phyloP scores from a whole-genome alignment of 192 early-diverging fungal species.

The Spizellomyces sp. region DNA sequence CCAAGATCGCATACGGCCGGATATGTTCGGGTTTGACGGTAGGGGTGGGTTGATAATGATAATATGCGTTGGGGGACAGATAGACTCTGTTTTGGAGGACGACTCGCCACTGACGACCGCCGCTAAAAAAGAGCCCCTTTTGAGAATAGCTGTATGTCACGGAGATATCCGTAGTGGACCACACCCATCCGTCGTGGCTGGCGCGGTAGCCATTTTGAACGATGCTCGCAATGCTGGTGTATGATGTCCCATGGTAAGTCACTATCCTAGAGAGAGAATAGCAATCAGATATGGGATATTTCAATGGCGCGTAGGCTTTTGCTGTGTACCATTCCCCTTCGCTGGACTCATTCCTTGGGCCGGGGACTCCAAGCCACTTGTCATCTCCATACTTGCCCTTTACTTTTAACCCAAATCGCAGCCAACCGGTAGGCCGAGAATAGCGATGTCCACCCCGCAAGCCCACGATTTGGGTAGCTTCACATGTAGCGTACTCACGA shows the following conservation, averaged over 20 bases:
- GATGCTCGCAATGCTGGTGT: slow-evolving; percentile 10
- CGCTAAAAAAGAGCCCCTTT: not conserved
- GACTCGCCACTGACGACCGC: not conserved
- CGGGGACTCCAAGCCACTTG: slow-evolving; percentile 18
- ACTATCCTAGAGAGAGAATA: slow-evolving; percentile 10
- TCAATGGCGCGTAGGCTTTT: not conserved
- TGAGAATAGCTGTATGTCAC: not conserved
- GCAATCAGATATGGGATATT: not conserved
- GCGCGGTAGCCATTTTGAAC: slow-evolving; percentile 18
- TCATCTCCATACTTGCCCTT: slow-evolving; percentile 17
- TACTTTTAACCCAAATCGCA: slow-evolving; percentile 20
- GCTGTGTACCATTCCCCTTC: not conserved
- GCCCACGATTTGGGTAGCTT: too few relatives aligned
- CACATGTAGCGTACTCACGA: not conserved
- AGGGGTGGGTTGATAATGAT: not conserved
- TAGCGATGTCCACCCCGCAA: slow-evolving; percentile 11
- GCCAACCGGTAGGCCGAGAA: slow-evolving; percentile 11
- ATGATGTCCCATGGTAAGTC: slow-evolving; percentile 21
- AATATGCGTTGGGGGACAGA: not conserved
- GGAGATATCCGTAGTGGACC: not conserved
- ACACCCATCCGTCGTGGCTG: not conserved
- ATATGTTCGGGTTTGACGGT: not conserved
- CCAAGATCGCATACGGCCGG: slow-evolving; percentile 23
- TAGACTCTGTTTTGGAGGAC: slow-evolving; percentile 16
- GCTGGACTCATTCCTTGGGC: not conserved